Evolutionary conservation across 108 stramenopile species (phyloP).

Genomic region (Fragilaria crotonensis): DNA sequence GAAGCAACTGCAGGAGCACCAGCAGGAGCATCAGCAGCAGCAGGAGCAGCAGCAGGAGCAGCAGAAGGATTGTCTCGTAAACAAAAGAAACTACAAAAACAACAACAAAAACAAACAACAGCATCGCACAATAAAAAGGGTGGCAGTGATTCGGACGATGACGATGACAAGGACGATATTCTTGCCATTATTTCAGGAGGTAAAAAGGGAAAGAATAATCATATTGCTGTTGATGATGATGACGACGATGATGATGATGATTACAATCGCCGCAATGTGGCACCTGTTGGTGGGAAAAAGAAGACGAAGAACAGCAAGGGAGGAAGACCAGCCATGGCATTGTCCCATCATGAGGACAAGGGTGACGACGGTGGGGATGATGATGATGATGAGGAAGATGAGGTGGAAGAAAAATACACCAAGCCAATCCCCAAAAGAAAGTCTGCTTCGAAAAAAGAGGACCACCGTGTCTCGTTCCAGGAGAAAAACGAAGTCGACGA

Average conservation of each 20-base stretch:
- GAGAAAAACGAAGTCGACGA: neutral
- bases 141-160: neutral
- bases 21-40: neutral
- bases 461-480: neutral
- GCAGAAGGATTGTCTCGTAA: constrained; percentile 1
- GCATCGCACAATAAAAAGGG: neutral
- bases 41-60: neutral
- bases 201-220: neutral
- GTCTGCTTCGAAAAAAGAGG: neutral
- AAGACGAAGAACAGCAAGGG: constrained; percentile 3
- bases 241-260: constrained; percentile 8
- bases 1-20: neutral
- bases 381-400: neutral
- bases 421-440: neutral
- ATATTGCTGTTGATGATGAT: neutral
- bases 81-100: constrained; percentile 4
- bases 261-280: neutral
- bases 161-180: neutral
- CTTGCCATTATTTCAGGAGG: neutral
- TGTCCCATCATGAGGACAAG: too few species aligned
- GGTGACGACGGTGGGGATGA: neutral
- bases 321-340: too few species aligned
- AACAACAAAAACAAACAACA: constrained; percentile 1
- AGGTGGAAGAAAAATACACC: neutral
- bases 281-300: constrained; percentile 3